Conservation (phyloP, 2,329 filamentous ascomycete species). For the Tolypocladium guangdongense region DNA sequence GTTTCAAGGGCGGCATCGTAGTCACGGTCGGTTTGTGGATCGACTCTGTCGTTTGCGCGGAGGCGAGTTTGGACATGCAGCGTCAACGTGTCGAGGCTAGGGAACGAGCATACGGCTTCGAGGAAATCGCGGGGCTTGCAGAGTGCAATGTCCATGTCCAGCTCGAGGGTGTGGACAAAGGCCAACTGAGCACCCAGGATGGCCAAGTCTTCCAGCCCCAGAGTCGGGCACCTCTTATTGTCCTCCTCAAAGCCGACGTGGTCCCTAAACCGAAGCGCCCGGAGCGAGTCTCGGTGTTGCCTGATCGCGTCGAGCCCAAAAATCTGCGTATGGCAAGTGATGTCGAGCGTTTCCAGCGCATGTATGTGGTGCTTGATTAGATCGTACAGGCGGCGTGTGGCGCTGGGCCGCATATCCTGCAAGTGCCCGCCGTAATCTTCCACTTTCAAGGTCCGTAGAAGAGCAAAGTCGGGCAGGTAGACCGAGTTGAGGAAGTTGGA, state of each 20-base stretch:
- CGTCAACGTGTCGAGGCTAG: conserved; percentile 26
- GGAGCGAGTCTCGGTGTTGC: conserved; percentile 26
- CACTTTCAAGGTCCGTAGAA: conserved; percentile 26
- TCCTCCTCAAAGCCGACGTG: conserved; percentile 34
- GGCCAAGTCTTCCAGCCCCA: conserved; percentile 21
- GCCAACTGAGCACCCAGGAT: conserved; percentile 20
- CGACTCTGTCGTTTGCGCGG: conserved; percentile 16
- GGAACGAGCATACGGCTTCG: conserved; percentile 25
- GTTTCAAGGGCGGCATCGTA: conserved; percentile 22
- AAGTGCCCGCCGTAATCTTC: conserved; percentile 35
- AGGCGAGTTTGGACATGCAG: conserved; percentile 34
- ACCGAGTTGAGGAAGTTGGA: conserved; percentile 33
- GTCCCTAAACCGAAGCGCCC: conserved; percentile 30
- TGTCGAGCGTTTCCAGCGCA: conserved; percentile 24
- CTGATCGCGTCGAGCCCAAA: conserved; percentile 30
- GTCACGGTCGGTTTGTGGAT: conserved; percentile 23
- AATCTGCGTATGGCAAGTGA: conserved; percentile 29
- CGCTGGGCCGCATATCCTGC: conserved; percentile 24
- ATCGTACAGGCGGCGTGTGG: conserved; percentile 25
- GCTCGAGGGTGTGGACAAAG: conserved; percentile 28
- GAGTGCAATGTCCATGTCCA: conserved; percentile 33
- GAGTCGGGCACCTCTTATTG: conserved; percentile 28
- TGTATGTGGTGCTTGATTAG: conserved; percentile 27
- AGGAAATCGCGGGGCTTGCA: conserved; percentile 27
- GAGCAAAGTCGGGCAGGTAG: conserved; percentile 21